Evolutionary conservation across 2,329 filamentous ascomycete genomes (phyloP).

Genomic region (Scedosporium dehoogii): DNA sequence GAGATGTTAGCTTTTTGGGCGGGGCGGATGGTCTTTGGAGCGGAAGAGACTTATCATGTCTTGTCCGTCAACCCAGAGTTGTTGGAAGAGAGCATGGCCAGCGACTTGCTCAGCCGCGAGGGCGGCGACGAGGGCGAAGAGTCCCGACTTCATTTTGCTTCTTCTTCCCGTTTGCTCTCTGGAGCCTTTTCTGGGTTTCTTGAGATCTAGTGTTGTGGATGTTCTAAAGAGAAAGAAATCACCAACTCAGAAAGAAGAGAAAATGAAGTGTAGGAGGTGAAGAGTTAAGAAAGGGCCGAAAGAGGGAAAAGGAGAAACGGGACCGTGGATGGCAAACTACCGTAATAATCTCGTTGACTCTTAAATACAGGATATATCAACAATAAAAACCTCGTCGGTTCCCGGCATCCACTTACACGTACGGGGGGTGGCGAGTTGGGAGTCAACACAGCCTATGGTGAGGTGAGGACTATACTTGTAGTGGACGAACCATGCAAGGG

Average conservation of each 20-base stretch:
- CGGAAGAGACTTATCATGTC: slow-evolving; percentile 24
- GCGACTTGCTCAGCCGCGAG: slow-evolving; percentile 19
- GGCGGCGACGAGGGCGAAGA: not conserved
- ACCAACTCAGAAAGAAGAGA: not conserved
- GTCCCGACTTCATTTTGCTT: slow-evolving; percentile 4
- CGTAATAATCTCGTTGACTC: not conserved
- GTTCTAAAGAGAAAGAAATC: not conserved
- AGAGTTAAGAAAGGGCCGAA: not conserved
- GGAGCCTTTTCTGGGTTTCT: not conserved
- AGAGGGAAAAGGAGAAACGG: not conserved
- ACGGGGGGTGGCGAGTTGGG: not conserved
- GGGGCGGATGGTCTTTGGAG: not conserved
- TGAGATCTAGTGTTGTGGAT: not conserved
- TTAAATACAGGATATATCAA: not conserved
- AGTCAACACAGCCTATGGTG: no score
- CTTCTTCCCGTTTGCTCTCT: not conserved
- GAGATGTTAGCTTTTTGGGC: not conserved
- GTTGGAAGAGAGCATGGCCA: slow-evolving; percentile 41
- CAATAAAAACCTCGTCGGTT: not conserved
- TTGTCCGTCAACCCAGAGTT: slow-evolving; percentile 32
- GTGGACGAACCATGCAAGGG: not conserved
- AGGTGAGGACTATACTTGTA: not conserved
- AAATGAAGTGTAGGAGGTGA: not conserved
- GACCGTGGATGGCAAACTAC: not conserved
- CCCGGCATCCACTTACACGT: not conserved